Conservation (phyloP, 169 alveolate species). For the Eimeria acervulina region DNA sequence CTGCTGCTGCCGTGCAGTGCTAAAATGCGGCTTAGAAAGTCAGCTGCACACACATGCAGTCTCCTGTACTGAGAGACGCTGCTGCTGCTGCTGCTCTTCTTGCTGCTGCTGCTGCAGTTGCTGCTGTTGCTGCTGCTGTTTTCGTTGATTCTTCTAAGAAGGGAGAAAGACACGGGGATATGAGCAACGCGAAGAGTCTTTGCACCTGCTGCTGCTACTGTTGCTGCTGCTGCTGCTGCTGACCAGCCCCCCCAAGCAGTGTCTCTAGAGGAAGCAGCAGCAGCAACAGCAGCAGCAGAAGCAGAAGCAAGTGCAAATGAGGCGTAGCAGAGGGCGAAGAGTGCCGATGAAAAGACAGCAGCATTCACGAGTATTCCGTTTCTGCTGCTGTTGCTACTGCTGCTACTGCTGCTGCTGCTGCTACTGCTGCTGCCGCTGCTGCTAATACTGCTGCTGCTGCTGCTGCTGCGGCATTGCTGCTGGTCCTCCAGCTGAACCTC, state of each 20-base stretch:
- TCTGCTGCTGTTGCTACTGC: slow-evolving; percentile 56
- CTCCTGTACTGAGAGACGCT: not conserved
- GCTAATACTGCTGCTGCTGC: not conserved
- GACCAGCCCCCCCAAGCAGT: not conserved
- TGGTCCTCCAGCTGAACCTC: slow-evolving; percentile 38
- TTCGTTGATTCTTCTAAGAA: slow-evolving; percentile 24
- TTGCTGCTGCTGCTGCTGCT: slow-evolving; percentile 54
- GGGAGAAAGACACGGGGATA: not conserved
- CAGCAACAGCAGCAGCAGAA: slow-evolving; percentile 23
- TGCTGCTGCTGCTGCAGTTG: slow-evolving; percentile 42
- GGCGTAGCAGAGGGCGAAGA: not conserved
- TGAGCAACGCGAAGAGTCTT: not conserved
- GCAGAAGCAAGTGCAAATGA: not conserved
- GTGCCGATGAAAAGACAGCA: not conserved
- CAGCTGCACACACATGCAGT: not conserved
- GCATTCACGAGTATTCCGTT: not conserved
- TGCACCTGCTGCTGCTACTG: slow-evolving; percentile 3
- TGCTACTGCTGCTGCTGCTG: not conserved
- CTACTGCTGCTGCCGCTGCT: not conserved
- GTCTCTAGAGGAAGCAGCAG: slow-evolving; percentile 18
- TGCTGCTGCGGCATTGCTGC: slow-evolving; percentile 51
- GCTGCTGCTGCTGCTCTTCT: slow-evolving; percentile 16
- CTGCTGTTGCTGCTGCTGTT: slow-evolving; percentile 49
- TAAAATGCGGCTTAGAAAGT: not conserved
- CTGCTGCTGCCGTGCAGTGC: slow-evolving; percentile 59